These are phyloP conservation scores for Melaleuca alternifolia DNA, from an alignment of 345 rosid genomes.

Conservation along the genomic window DNA sequence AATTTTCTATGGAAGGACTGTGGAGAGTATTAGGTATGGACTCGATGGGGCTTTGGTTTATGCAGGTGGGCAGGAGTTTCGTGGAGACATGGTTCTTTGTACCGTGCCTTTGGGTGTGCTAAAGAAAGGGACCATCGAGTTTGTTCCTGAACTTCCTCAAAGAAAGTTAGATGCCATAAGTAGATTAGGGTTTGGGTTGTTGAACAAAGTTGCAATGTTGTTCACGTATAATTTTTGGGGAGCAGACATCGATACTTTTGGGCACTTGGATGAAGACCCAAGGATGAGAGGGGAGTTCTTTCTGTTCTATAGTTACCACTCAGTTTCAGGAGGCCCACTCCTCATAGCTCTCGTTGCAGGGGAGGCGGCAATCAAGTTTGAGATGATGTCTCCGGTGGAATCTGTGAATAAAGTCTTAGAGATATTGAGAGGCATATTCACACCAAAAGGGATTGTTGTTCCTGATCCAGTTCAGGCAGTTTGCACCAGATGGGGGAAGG, in stretches of 20 bases:
- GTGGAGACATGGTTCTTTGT: constrained; percentile 85
- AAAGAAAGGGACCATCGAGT: constrained; percentile 69
- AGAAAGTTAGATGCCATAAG: constrained; percentile 74
- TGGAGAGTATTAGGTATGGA: constrained; percentile 74
- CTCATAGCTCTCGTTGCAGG: constrained; percentile 94
- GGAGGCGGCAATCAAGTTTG: constrained; percentile 78
- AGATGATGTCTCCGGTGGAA: constrained; percentile 71
- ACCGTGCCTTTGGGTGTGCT: constrained; percentile 83
- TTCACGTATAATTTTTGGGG: constrained; percentile 91
- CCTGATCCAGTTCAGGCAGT: constrained; percentile 93
- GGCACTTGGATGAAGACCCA: constrained; percentile 73
- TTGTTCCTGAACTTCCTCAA: constrained; percentile 78
- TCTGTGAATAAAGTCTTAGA: constrained; percentile 65
- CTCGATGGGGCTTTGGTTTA: constrained; percentile 66
- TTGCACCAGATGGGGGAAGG: constrained; percentile 93
- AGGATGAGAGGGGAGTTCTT: constrained; percentile 85
- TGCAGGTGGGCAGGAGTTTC: constrained; percentile 63
- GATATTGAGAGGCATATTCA: constrained; percentile 73
- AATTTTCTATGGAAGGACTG: constrained; percentile 59
- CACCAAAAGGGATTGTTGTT: constrained; percentile 86
- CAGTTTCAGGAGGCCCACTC: constrained; percentile 93
- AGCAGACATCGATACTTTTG: constrained; percentile 85
- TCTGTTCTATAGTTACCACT: constrained; percentile 80
- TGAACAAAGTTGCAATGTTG: constrained; percentile 86
- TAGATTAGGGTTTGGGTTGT: constrained; percentile 74